Evolutionary conservation across 768 basidiomycete genomes (phyloP).

Genomic region (Cubamyces lactineus): DNA sequence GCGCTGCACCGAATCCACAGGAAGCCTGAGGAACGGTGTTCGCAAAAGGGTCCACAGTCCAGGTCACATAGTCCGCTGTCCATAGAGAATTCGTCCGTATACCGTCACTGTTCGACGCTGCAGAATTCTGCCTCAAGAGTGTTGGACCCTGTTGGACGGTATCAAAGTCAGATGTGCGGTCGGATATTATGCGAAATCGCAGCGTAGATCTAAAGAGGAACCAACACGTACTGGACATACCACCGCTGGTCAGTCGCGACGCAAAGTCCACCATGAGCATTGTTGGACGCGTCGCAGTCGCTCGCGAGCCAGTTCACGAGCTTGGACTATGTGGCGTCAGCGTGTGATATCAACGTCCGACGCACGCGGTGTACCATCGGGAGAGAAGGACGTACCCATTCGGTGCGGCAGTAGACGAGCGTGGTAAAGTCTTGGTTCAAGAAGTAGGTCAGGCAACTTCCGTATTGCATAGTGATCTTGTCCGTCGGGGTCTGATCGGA

Average conservation of each 20-base stretch:
- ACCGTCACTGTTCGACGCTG: background rate
- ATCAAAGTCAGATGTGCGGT: background rate
- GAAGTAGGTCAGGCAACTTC: slow-evolving; percentile 51
- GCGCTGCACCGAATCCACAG: no score
- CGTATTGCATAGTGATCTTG: slow-evolving; percentile 45
- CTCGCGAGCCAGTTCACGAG: slow-evolving; percentile 45
- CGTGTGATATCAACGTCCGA: slow-evolving; percentile 31
- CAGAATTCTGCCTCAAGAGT: background rate
- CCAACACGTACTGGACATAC: slow-evolving; percentile 50
- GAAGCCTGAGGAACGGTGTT: no score
- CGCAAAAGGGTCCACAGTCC: no score
- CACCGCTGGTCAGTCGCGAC: slow-evolving; percentile 49
- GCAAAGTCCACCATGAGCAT: slow-evolving; percentile 54
- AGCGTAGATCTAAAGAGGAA: background rate
- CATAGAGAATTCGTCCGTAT: background rate
- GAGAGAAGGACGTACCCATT: slow-evolving; percentile 43
- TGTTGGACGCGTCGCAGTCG: slow-evolving; percentile 52
- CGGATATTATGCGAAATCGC: no score
- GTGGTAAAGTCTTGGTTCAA: slow-evolving; percentile 47
- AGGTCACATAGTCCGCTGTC: background rate
- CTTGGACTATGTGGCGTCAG: slow-evolving; percentile 22
- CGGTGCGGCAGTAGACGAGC: slow-evolving; percentile 49
- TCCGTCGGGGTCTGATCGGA: slow-evolving; percentile 35
- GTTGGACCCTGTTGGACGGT: background rate
- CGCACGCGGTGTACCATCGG: background rate